Conservation (phyloP, 2,329 filamentous ascomycete genomes). For the Claviceps sorghi region DNA sequence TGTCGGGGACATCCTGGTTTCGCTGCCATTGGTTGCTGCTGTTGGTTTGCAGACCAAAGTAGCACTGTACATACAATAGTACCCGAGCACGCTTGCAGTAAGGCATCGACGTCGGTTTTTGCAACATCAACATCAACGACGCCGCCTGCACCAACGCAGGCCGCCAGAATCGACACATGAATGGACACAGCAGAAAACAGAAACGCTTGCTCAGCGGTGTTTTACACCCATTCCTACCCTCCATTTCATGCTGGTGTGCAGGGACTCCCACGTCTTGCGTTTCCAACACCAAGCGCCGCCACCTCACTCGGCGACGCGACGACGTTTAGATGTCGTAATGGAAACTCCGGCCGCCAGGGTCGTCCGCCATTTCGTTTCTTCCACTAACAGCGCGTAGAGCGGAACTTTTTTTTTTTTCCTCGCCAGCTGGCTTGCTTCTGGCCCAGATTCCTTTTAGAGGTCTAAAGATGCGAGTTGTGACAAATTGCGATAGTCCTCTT, state of each 20-base stretch:
- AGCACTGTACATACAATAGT: neutral
- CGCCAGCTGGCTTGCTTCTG: neutral
- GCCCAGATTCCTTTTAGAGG: neutral
- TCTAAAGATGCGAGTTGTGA: neutral
- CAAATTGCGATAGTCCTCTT: neutral
- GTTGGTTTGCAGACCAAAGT: neutral
- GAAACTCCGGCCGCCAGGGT: constrained; percentile 4
- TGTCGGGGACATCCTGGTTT: neutral
- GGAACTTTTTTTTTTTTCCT: neutral
- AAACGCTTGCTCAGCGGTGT: neutral
- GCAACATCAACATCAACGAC: neutral
- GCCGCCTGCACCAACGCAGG: too few species aligned
- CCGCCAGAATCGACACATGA: neutral
- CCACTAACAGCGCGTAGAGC: neutral
- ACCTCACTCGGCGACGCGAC: neutral
- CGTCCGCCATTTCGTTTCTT: neutral
- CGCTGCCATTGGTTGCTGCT: neutral
- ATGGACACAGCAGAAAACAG: neutral
- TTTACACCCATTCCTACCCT: neutral
- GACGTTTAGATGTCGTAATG: constrained; percentile 8
- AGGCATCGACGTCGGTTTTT: neutral
- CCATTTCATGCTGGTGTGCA: neutral
- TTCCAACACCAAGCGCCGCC: neutral
- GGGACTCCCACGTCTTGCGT: neutral
- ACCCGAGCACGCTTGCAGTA: neutral